phyloP scores from a whole-genome alignment of 116 monocot genomes.

The Zostera marina region DNA sequence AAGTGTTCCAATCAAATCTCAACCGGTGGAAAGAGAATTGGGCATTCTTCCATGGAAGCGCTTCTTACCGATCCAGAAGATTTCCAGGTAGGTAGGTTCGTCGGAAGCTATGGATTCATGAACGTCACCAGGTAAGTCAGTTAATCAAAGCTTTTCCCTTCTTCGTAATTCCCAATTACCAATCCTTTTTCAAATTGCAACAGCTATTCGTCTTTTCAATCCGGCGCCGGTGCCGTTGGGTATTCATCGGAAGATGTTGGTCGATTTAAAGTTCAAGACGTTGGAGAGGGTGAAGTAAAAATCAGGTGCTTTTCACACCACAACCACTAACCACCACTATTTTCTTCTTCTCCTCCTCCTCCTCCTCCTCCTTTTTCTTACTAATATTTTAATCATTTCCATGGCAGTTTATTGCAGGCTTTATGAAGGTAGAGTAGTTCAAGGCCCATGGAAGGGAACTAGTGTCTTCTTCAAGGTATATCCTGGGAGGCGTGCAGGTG shows the following conservation, averaged over 20 bases:
- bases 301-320: constrained; percentile 48
- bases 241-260: constrained; percentile 57
- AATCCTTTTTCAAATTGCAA: background rate
- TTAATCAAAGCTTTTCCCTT: background rate
- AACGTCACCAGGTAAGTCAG: constrained; percentile 72
- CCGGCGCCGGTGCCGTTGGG: constrained; percentile 17
- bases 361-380: constrained; percentile 7
- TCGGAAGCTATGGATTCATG: constrained; percentile 93
- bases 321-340: background rate
- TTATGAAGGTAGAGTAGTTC: constrained; percentile 75
- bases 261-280: constrained; percentile 56
- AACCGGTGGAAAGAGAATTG: no score
- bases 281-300: constrained; percentile 91
- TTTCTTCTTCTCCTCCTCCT: background rate
- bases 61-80: constrained; percentile 53
- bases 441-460: constrained; percentile 55
- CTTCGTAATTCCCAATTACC: background rate
- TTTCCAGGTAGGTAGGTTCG: constrained; percentile 74
- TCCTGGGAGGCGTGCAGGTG: constrained; percentile 74
- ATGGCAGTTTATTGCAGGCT: constrained; percentile 66
- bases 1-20: no score
- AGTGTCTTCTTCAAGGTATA: constrained; percentile 82
- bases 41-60: constrained; percentile 3
- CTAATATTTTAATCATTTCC: constrained; percentile 30
- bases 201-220: constrained; percentile 81